Evolutionary conservation across 495 filamentous ascomycete genomes (phyloP).

Genomic region (Lasiosphaeria ovina): DNA sequence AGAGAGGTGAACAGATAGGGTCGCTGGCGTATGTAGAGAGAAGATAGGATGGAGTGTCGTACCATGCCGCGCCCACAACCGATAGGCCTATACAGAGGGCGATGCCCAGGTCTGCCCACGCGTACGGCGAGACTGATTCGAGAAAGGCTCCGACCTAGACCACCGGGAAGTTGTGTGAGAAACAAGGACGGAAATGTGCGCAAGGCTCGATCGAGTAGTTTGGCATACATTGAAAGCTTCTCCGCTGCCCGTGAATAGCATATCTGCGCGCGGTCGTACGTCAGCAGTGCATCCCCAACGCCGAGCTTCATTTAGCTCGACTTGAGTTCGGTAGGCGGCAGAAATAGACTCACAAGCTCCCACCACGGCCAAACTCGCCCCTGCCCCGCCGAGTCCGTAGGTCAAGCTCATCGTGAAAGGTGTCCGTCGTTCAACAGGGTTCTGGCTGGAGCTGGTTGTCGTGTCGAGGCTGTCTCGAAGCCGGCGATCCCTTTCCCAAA

Average conservation of each 20-base stretch:
- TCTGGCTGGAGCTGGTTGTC: conserved; percentile 7
- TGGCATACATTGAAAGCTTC: conserved; percentile 89
- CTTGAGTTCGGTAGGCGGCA: background rate
- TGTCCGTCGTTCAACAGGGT: conserved; percentile 8
- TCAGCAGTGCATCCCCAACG: conserved; percentile 33
- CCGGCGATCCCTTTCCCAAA: background rate
- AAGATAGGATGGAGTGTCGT: conserved; percentile 29
- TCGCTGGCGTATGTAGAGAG: background rate
- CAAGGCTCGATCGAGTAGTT: conserved; percentile 6
- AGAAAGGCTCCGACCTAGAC: conserved; percentile 97
- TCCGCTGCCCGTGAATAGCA: conserved; percentile 95
- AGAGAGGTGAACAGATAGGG: background rate
- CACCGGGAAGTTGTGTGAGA: conserved; percentile 51
- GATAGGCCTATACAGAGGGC: conserved; percentile 93
- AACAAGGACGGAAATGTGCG: conserved; percentile 6
- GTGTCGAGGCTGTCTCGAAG: conserved; percentile 12
- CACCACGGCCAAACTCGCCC: conserved; percentile 72
- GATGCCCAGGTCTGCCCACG: conserved; percentile 89
- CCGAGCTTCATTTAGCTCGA: background rate
- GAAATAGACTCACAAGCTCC: conserved; percentile 69
- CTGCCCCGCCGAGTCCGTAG: conserved; percentile 70
- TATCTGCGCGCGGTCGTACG: conserved; percentile 58
- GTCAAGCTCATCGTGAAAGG: conserved; percentile 49
- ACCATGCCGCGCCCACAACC: conserved; percentile 97
- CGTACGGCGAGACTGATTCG: conserved; percentile 89